Percentiles rank a stretch among this genome's conserved stretches.
Conservation (phyloP, 768 basidiomycete species). For the Lentinula sp. region DNA sequence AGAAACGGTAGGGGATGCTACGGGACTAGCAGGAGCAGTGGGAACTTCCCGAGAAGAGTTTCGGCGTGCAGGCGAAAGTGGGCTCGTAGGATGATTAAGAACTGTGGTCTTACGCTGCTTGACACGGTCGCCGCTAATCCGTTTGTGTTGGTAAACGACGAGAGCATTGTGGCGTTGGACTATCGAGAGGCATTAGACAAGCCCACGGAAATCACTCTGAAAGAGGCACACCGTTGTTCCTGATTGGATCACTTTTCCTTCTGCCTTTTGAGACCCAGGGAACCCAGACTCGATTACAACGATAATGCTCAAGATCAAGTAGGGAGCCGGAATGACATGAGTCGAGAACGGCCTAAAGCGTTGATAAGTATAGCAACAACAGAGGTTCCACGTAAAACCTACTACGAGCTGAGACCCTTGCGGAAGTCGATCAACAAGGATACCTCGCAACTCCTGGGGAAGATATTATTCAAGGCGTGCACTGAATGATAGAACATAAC, state of each 20-base stretch:
- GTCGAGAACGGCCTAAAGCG: conserved; percentile 25
- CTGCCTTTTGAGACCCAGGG: conserved; percentile 40
- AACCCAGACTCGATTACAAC: conserved; percentile 39
- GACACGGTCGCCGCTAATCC: conserved; percentile 14
- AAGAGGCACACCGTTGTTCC: conserved; percentile 24
- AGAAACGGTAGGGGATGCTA: background rate
- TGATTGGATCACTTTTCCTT: conserved; percentile 24
- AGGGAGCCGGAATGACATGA: conserved; percentile 36
- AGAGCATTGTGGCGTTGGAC: conserved; percentile 1
- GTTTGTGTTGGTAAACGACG: conserved; percentile 19
- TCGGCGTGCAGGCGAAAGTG: background rate
- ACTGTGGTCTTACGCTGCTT: conserved; percentile 11
- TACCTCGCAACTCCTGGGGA: conserved; percentile 24
- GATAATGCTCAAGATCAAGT: conserved; percentile 35
- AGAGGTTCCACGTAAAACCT: conserved; percentile 4
- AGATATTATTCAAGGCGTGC: background rate
- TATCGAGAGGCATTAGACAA: background rate
- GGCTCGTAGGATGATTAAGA: background rate
- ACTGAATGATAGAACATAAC: background rate
- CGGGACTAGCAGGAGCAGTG: background rate
- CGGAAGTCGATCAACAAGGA: conserved; percentile 31
- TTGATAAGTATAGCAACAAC: background rate
- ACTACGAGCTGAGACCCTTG: conserved; percentile 30
- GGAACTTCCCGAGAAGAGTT: background rate
- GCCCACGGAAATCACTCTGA: background rate